A percentile compares a stretch with the other conserved stretches of the same genome.
These are phyloP conservation scores for Aschersonia sp. DNA, from an alignment of 2,329 filamentous ascomycete species.

Conservation along the genomic window DNA sequence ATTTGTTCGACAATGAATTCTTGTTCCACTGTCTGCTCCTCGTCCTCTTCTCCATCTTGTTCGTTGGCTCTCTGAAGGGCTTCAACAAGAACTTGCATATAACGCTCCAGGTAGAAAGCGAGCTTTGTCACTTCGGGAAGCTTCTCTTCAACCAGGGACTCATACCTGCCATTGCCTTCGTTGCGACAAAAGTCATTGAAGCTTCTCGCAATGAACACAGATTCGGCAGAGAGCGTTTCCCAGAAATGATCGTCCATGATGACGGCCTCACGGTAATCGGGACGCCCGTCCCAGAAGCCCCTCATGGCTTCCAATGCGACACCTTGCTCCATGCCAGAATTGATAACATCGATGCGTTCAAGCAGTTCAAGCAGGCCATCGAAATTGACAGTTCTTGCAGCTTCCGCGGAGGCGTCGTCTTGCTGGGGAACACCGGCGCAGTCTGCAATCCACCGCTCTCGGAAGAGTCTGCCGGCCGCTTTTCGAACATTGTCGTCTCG, in stretches of 20 bases:
- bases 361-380: slow-evolving; percentile 81
- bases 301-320: slow-evolving; percentile 90
- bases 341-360: slow-evolving; percentile 85
- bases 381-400: slow-evolving; percentile 48
- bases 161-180: slow-evolving; percentile 59
- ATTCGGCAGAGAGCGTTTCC: slow-evolving; percentile 70
- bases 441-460: slow-evolving; percentile 95
- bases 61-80: slow-evolving; percentile 43
- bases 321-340: slow-evolving; percentile 77
- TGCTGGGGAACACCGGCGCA: slow-evolving; percentile 58
- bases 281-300: slow-evolving; percentile 87
- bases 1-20: slow-evolving; percentile 95
- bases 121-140: slow-evolving; percentile 88
- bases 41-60: slow-evolving; percentile 40
- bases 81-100: slow-evolving; percentile 56
- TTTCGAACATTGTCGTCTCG: slow-evolving; percentile 90
- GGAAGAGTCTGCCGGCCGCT: slow-evolving; percentile 77
- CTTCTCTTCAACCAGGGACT: slow-evolving; percentile 74
- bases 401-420: slow-evolving; percentile 37
- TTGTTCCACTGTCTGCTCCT: slow-evolving; percentile 70
- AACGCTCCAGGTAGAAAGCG: slow-evolving; percentile 72
- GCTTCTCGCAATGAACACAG: slow-evolving; percentile 77
- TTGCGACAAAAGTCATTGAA: slow-evolving; percentile 87
- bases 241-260: slow-evolving; percentile 63
- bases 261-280: slow-evolving; percentile 63